Conservation (phyloP, 1,139 yeast genomes). For the Entelexis paramagnoliae region DNA sequence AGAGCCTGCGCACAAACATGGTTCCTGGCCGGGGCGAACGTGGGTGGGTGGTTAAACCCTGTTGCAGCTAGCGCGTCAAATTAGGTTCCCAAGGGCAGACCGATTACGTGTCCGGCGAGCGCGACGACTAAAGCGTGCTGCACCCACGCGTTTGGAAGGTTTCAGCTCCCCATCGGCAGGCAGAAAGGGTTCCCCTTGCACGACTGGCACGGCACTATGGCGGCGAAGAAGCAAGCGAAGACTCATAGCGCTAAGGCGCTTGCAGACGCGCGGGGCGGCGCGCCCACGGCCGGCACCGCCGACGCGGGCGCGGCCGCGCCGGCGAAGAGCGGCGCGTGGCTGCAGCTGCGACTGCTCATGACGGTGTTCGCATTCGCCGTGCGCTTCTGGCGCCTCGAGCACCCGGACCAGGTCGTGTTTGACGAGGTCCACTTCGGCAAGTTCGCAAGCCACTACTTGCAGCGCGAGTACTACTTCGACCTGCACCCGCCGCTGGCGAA, state of each 20-base stretch:
- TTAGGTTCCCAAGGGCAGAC: background rate
- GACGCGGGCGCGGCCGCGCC: background rate
- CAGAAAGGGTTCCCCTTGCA: background rate
- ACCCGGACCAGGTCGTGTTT: slow-evolving; percentile 83
- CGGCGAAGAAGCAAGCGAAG: background rate
- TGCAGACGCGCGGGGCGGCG: background rate
- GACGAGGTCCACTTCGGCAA: slow-evolving; percentile 98
- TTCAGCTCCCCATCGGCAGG: background rate
- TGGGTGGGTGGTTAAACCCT: no score
- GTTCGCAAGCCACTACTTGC: slow-evolving; percentile 62
- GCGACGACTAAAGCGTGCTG: no score
- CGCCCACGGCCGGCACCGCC: no score
- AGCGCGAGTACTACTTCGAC: slow-evolving; percentile 59
- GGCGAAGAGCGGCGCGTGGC: slow-evolving; percentile 1
- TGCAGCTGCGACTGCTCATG: slow-evolving; percentile 30
- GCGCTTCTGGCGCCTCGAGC: slow-evolving; percentile 59
- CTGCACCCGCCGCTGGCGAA: slow-evolving; percentile 98
- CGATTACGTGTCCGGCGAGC: slow-evolving; percentile 1
- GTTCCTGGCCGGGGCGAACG: background rate
- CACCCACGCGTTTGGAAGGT: no score
- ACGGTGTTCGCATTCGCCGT: slow-evolving; percentile 59
- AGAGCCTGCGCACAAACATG: slow-evolving; percentile 2
- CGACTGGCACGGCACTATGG: background rate
- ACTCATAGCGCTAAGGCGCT: background rate
- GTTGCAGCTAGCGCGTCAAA: background rate